Percentiles rank a stretch among this genome's conserved stretches.
phyloP scores from a whole-genome alignment of 83 land plant genomes.

The Picea abies region DNA sequence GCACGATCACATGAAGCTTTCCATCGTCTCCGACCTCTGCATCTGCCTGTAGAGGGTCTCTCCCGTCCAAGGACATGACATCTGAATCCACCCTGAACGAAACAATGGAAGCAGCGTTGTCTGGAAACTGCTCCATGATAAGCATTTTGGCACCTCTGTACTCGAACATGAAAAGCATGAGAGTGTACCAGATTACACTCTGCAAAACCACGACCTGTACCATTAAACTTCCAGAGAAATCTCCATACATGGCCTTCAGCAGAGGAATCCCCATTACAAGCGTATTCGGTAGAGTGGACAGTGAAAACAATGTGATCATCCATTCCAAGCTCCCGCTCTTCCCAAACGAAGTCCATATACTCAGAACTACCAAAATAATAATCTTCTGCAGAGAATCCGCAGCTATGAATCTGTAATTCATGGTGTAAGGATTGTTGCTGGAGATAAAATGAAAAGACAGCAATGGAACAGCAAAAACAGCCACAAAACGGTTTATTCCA shows the following conservation, averaged over 20 bases:
- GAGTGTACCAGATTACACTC: slow-evolving; percentile 84
- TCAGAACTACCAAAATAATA: slow-evolving; percentile 44
- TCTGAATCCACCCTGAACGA: slow-evolving; percentile 77
- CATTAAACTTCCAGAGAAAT: slow-evolving; percentile 48
- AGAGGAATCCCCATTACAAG: slow-evolving; percentile 91
- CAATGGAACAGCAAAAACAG: slow-evolving; percentile 57
- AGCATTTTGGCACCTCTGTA: slow-evolving; percentile 70
- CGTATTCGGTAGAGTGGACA: slow-evolving; percentile 86
- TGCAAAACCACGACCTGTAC: slow-evolving; percentile 85
- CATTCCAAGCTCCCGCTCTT: slow-evolving; percentile 69
- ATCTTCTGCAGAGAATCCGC: slow-evolving; percentile 58
- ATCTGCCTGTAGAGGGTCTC: slow-evolving; percentile 62
- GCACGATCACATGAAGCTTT: slow-evolving; percentile 68
- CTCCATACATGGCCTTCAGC: slow-evolving; percentile 80
- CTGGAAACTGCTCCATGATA: slow-evolving; percentile 80
- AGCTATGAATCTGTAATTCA: slow-evolving; percentile 46
- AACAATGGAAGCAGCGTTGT: slow-evolving; percentile 58
- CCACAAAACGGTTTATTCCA: slow-evolving; percentile 59
- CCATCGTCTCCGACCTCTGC: slow-evolving; percentile 84
- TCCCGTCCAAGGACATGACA: slow-evolving; percentile 62
- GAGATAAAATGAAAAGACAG: slow-evolving; percentile 63
- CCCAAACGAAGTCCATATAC: slow-evolving; percentile 48
- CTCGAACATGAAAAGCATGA: slow-evolving; percentile 78
- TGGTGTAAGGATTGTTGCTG: slow-evolving; percentile 40
- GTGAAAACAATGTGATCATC: slow-evolving; percentile 82